phyloP scores from a whole-genome alignment of 495 filamentous ascomycete species.

The Saxispiralis lemnorum region DNA sequence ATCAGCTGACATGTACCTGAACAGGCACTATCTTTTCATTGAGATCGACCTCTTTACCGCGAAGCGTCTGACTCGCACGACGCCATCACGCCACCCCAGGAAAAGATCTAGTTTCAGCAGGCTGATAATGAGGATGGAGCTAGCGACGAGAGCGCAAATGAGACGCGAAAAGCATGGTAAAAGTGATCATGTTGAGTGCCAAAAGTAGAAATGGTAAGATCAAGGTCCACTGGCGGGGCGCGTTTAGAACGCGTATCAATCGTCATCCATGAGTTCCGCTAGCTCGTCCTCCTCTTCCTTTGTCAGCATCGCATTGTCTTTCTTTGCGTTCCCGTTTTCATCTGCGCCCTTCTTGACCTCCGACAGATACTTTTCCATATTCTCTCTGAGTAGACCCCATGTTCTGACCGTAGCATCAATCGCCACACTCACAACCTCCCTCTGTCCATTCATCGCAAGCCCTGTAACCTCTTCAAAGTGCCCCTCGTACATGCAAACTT shows the following conservation, averaged over 20 bases:
- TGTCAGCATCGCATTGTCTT: conserved; percentile 39
- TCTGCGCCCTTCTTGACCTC: conserved; percentile 23
- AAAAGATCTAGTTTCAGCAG: no score
- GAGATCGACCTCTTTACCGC: no score
- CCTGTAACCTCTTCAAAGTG: conserved; percentile 89
- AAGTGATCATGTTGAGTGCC: no score
- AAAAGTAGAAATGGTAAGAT: no score
- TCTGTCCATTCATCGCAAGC: conserved; percentile 41
- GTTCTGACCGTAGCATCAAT: conserved; percentile 77
- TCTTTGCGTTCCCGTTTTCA: conserved; percentile 23
- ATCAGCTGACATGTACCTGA: no score
- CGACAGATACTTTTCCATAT: conserved; percentile 34
- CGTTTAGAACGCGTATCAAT: conserved; percentile 27
- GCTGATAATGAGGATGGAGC: no score
- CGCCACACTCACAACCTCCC: conserved; percentile 54
- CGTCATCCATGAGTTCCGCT: conserved; percentile 69
- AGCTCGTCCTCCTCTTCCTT: conserved; percentile 74
- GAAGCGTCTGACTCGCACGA: no score
- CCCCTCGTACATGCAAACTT: conserved; percentile 60
- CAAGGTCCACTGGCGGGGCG: no score
- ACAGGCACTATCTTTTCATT: no score
- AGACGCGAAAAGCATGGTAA: no score
- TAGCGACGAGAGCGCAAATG: no score
- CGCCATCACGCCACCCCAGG: no score
- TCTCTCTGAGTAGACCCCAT: conserved; percentile 53